Base-by-base conservation (phyloP, 2,329 filamentous ascomycete species). In the Penicillium corylophilum region DNA sequence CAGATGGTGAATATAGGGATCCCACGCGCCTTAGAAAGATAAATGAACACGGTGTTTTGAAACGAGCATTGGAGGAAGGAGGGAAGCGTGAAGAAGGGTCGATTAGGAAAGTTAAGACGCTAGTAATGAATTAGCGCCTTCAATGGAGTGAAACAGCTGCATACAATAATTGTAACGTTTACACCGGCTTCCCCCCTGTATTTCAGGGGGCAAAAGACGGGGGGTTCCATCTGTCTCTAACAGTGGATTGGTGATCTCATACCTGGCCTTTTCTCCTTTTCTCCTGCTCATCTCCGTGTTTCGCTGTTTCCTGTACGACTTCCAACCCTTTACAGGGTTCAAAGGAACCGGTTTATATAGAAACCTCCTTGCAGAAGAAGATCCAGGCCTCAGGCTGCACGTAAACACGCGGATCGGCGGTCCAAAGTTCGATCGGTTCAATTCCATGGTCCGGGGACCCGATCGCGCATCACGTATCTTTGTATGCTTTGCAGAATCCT, bases 91-190 rank as follows among this genome's bases (percentile, higher is more conserved):
- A 53, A 51, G 24, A 57, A 53, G 53, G 57, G 50, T 39, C 44
- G 53, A 56, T 54, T 55, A 51, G 50, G 50, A 50, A 49, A 44
- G 46, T 45, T 29, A 48, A 48, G 28, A 39, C 57, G 43, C 55
- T 60, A 60, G 57, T 56, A 49, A 54, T 38, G 49, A 12, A 48
- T 56, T 58, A 56, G 55, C 50, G 55, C 33, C 48, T 47, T 46
- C 53, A 54, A 58, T 53, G 45, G 57, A 49, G 53, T 53, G 50
- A 50, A 57, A 53, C 47, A 45, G 28, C 18, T 43, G 41, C 22
- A 42, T 57, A 44, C 44, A 38, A 43, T 20, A 40, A 36, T 36
- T 20, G 18, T 38, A 38, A 38, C 10, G 18, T 22, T 38, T 38
- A 38, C 35, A 20, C 35, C 35, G 16, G 24, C 35, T 41, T 23